Evolutionary conservation across 768 basidiomycete genomes (phyloP).

Genomic region (Dioszegia crocea): DNA sequence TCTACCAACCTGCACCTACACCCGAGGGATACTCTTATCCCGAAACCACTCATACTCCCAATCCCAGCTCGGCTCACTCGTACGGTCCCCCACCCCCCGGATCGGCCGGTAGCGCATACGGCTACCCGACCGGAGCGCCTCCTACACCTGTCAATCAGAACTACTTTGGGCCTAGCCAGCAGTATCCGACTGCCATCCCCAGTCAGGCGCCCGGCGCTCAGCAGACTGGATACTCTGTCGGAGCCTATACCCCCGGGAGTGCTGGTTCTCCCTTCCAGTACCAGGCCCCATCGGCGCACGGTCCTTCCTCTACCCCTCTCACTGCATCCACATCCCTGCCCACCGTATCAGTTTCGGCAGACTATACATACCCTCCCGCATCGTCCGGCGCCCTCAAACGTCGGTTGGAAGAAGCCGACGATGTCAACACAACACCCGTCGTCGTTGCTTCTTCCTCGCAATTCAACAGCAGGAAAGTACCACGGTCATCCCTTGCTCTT

Average conservation of each 20-base stretch:
- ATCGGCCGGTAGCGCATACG: constrained; percentile 18
- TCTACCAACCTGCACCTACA: constrained; percentile 19
- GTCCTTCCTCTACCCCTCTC: background rate
- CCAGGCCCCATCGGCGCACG: constrained; percentile 17
- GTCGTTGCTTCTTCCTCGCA: background rate
- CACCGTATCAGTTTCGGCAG: background rate
- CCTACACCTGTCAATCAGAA: background rate
- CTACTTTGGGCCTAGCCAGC: background rate
- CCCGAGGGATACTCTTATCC: constrained; percentile 27
- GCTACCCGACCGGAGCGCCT: constrained; percentile 5
- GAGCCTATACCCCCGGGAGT: background rate
- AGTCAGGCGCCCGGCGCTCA: no score
- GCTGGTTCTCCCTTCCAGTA: constrained; percentile 40
- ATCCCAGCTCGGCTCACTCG: constrained; percentile 5
- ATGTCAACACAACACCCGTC: no score
- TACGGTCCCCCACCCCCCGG: constrained; percentile 30
- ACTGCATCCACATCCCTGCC: background rate
- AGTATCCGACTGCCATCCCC: background rate
- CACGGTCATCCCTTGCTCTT: background rate
- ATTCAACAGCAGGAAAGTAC: background rate
- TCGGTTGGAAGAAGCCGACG: constrained; percentile 1
- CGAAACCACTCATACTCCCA: background rate
- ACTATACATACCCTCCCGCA: constrained; percentile 6
- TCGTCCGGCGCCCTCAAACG: constrained; percentile 19
- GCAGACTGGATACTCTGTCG: constrained; percentile 3